These are phyloP conservation scores for Choricystis sp. DNA, from an alignment of 139 green algal species.

Conservation along the genomic window DNA sequence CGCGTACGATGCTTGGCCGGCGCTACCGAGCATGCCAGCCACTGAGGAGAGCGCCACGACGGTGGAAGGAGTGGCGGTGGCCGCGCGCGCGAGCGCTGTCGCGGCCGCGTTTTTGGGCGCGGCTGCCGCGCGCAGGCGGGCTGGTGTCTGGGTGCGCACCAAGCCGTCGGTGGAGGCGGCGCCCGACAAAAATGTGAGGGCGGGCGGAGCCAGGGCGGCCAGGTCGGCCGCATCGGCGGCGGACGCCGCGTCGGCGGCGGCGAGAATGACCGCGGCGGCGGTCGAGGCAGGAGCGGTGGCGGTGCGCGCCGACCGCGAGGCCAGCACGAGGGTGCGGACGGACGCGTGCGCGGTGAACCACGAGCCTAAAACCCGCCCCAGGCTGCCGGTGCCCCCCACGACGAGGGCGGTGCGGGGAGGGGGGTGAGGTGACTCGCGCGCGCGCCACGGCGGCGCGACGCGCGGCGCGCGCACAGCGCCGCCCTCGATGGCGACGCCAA, in stretches of 20 bases:
- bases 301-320: neutral
- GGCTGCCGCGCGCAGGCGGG: conserved; percentile 8
- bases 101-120: conserved; percentile 15
- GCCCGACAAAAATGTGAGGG: neutral
- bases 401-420: neutral
- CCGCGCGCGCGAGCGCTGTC: too few relatives aligned
- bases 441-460: neutral
- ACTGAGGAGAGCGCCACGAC: conserved; percentile 22
- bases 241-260: neutral
- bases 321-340: neutral
- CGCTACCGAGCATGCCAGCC: conserved; percentile 45
- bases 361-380: neutral
- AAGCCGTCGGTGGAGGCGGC: neutral
- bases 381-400: neutral
- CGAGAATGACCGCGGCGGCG: neutral
- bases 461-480: too few relatives aligned
- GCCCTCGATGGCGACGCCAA: neutral
- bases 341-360: neutral
- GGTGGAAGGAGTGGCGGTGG: neutral
- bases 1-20: conserved; percentile 63
- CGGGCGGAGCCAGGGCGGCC: neutral
- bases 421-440: too few relatives aligned
- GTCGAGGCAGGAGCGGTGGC: too few relatives aligned
- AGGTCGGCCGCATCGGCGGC: neutral
- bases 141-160: conserved; percentile 9